Percentiles rank a stretch among this genome's conserved stretches.
Evolutionary conservation across 2,329 filamentous ascomycete species (phyloP).

Genomic region (Alternaria infectoria): DNA sequence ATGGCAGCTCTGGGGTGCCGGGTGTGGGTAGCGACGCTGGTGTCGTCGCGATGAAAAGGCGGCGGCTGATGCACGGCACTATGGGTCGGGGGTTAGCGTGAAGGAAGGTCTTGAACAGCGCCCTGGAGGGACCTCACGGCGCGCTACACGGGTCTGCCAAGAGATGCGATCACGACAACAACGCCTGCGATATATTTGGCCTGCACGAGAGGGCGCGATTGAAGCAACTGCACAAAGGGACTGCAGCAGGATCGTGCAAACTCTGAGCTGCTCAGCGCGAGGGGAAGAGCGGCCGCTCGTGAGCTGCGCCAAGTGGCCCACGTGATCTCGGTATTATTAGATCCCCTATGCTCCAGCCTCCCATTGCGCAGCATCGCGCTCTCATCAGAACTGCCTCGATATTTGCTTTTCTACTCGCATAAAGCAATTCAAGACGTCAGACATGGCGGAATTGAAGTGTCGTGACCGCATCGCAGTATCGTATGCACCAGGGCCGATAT

Average conservation of each 20-base stretch:
- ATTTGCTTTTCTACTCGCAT: slow-evolving; percentile 5
- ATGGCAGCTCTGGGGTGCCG: slow-evolving; percentile 7
- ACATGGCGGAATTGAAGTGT: neutral
- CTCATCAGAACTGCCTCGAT: neutral
- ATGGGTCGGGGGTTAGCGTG: slow-evolving; percentile 18
- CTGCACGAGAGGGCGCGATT: slow-evolving; percentile 11
- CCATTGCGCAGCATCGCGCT: neutral
- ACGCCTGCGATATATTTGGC: neutral
- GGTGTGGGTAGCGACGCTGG: slow-evolving; percentile 12
- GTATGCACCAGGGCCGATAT: neutral
- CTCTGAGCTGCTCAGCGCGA: slow-evolving; percentile 5
- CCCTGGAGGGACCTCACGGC: slow-evolving; percentile 9
- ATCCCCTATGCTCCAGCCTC: slow-evolving; percentile 15
- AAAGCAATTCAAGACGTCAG: neutral
- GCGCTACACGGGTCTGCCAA: slow-evolving; percentile 15
- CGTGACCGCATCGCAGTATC: neutral
- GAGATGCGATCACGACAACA: slow-evolving; percentile 13
- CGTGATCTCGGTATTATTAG: slow-evolving; percentile 20
- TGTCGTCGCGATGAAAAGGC: slow-evolving; percentile 19
- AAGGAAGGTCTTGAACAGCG: slow-evolving; percentile 17
- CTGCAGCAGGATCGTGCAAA: slow-evolving; percentile 1
- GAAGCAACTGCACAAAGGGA: neutral
- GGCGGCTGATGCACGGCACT: slow-evolving; percentile 23
- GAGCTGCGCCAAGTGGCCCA: slow-evolving; percentile 17
- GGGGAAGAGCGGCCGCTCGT: slow-evolving; percentile 14